A percentile compares a stretch with the other conserved stretches of the same genome.
These are phyloP conservation scores for Eragrostis curvula DNA, from an alignment of 176 grass and related monocot species.

Conservation along the genomic window DNA sequence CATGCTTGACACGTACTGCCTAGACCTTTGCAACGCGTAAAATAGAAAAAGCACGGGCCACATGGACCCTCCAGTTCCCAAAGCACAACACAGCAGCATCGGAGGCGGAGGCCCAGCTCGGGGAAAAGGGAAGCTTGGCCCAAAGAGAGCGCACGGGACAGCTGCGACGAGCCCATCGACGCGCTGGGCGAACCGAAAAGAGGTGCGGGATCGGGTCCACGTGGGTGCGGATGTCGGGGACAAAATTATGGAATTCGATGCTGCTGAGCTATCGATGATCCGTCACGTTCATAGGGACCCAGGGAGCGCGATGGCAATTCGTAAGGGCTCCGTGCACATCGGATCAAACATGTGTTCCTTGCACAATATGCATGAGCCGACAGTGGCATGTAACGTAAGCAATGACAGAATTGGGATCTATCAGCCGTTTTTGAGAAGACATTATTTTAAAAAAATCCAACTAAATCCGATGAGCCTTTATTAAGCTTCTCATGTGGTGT, in stretches of 20 bases:
- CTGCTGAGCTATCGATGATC: constrained; percentile 21
- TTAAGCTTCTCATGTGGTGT: no score
- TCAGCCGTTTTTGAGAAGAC: no score
- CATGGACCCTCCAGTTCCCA: constrained; percentile 8
- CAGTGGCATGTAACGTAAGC: no score
- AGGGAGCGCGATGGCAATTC: no score
- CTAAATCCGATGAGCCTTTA: no score
- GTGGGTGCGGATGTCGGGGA: constrained; percentile 31
- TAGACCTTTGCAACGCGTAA: not conserved
- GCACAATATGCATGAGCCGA: not conserved
- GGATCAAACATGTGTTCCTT: no score
- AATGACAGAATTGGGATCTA: no score
- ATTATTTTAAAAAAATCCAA: no score
- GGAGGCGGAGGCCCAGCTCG: constrained; percentile 10
- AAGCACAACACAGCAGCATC: not conserved
- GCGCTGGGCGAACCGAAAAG: constrained; percentile 12
- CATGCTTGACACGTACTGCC: constrained; percentile 35
- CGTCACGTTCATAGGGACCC: not conserved
- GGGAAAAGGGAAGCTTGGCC: not conserved
- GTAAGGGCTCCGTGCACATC: no score
- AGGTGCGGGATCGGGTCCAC: not conserved
- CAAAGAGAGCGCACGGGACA: not conserved
- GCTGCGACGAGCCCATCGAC: constrained; percentile 18
- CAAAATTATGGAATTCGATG: constrained; percentile 45
- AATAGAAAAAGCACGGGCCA: not conserved